These are phyloP conservation scores for Rhizopus sp. DNA, from an alignment of 371 early-diverging fungal genomes.

Conservation along the genomic window DNA sequence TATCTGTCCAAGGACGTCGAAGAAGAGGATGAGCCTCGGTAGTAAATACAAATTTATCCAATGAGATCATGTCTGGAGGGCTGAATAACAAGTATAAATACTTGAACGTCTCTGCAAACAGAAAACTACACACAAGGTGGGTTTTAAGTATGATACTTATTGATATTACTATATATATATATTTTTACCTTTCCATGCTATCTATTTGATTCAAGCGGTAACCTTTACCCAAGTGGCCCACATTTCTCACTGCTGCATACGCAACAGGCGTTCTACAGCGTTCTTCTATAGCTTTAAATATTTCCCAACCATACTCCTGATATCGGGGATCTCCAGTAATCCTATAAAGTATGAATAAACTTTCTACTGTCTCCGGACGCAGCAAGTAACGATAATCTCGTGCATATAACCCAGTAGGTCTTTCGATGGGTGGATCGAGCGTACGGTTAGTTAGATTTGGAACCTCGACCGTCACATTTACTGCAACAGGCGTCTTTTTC, in stretches of 20 bases:
- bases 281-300: constrained; percentile 66
- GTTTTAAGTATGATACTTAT: background rate
- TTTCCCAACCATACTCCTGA: constrained; percentile 64
- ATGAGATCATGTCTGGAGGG: constrained; percentile 19
- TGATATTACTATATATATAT: background rate
- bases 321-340: constrained; percentile 71
- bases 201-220: constrained; percentile 37
- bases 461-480: background rate
- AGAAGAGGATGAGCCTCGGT: constrained; percentile 24
- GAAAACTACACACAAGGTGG: constrained; percentile 55
- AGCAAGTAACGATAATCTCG: constrained; percentile 12
- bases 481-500: background rate
- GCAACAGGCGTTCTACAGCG: constrained; percentile 57
- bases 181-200: constrained; percentile 44
- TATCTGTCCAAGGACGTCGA: constrained; percentile 9
- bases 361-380: constrained; percentile 72
- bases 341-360: constrained; percentile 69
- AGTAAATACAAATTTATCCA: constrained; percentile 21
- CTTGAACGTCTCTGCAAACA: constrained; percentile 57
- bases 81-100: constrained; percentile 22
- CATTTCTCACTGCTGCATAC: constrained; percentile 61
- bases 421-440: constrained; percentile 1
- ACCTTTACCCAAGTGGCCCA: constrained; percentile 27
- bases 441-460: constrained; percentile 9
- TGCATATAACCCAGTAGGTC: constrained; percentile 1